Base-by-base conservation (phyloP, 345 rosid genomes). In the Iberis pinnata region DNA sequence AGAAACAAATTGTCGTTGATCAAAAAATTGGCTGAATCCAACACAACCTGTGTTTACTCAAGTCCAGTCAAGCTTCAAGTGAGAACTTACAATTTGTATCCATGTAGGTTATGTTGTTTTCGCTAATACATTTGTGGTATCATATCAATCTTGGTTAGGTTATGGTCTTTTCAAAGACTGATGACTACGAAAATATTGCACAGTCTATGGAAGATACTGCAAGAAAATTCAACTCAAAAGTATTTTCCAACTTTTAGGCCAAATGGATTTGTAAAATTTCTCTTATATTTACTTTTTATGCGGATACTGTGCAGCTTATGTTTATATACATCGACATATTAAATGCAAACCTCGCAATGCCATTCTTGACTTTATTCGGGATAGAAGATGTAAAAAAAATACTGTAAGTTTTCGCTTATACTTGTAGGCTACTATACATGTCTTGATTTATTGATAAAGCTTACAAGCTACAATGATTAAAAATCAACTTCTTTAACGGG, bases 31-130 rank as follows among this genome's bases (percentile, higher is more conserved):
- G 80, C 83, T 48, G 95, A 86, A 48, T 73, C 78, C 40, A 89
- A 80, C 67, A 78, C 84, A 11, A 68, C 49, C 58, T 72, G 71
- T 67, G 95, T 83, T 58, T 79, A 81, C 76, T 76, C 95, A 29
- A 82, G 85, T 70, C 82, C 86, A 17, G 37, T 78, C 43, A 86
- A 82, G 56, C 86, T 76, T 69, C 94, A 89, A 94, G 97, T 89
- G 33, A 56, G 47, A 52, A 22, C n/a, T n/a, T n/a, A n/a, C n/a
- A n/a, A n/a, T n/a, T n/a, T n/a, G n/a, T n/a, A n/a, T n/a, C n/a
- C n/a, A n/a, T n/a, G 25, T 2, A 2, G 3, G 3, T 22, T 19
- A 46, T 18, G 4, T 3, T 2, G 8, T 49, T 19, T 51, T 43
- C 16, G 20, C 2, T 20, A 29, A 42, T 10, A 8, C 43, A 16